Evolutionary conservation across 2,329 filamentous ascomycete species (phyloP), one percentile per base, ranked within the genome.

Genomic region (Fusarium xyrophilum): DNA sequence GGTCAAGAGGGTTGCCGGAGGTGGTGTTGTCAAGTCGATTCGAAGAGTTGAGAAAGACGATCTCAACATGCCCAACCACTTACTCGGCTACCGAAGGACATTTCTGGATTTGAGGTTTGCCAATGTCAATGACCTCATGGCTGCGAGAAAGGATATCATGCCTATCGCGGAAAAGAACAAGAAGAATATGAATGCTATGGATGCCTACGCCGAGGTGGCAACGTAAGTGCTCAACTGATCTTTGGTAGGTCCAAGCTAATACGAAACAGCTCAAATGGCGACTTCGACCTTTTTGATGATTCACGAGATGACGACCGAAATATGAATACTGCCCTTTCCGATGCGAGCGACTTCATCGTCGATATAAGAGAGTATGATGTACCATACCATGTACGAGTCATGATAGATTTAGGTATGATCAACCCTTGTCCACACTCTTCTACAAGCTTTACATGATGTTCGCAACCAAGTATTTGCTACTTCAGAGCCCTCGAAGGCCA

Each of bases 381-480:
- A 75, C 96, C 96, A 70, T 99, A 99, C 84, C 96, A 99, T 84
- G 96, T 99, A 77, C 89, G 96, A 86, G 95, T 99, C 82, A 92
- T 96, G 81, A 99, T 99, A 82, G 96, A 99, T 82, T 88, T 93
- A 85, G 86, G 91, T 93, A 70, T 65, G 77, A 69, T 12, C 25
- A n/a, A 15, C 36, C 13, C 43, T 11, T 40, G 21, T 23, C 9
- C 38, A 32, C 7, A 25, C 32, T 32, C 39, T 30, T 39, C 11
- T 17, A 33, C 27, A 42, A 52, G 44, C 54, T 58, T 59, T 65
- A 53, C 28, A 96, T 93, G 95, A 98, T 98, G 95, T 87, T 91
- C 91, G 88, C 89, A 91, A 89, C 82, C 85, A 93, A 93, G 94
- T 98, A 98, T 98, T 98, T 98, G 96, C 96, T 98, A 98, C 96